phyloP scores from a whole-genome alignment of 2,329 filamentous ascomycete species.

The Sarocladium strictum region DNA sequence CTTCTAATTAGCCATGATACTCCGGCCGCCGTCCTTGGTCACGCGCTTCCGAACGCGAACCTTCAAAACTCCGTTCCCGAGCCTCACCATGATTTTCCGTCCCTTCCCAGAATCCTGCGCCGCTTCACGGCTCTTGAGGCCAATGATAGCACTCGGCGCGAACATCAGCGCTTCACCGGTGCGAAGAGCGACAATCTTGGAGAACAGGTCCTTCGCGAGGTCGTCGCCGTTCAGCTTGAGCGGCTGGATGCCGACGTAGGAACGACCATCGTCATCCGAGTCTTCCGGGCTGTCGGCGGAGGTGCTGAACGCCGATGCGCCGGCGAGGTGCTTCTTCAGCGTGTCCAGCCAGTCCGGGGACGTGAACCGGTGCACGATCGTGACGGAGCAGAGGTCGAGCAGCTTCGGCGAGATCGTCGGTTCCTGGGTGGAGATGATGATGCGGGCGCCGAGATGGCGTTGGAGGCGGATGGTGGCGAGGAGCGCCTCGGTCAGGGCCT shows the following conservation, averaged over 20 bases:
- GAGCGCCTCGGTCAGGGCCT: slow-evolving; percentile 54
- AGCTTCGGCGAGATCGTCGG: slow-evolving; percentile 65
- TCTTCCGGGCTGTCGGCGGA: neutral
- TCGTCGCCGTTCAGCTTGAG: slow-evolving; percentile 1
- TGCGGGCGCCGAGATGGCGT: slow-evolving; percentile 59
- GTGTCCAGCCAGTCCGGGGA: slow-evolving; percentile 56
- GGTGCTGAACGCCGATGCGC: slow-evolving; percentile 13
- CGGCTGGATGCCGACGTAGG: slow-evolving; percentile 1
- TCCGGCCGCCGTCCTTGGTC: slow-evolving; percentile 38
- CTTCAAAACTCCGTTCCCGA: slow-evolving; percentile 34
- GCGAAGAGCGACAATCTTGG: slow-evolving; percentile 33
- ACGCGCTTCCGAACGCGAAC: slow-evolving; percentile 34
- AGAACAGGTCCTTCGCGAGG: slow-evolving; percentile 27
- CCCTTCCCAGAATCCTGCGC: neutral
- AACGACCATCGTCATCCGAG: neutral
- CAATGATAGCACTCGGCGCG: slow-evolving; percentile 35
- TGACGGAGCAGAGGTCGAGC: slow-evolving; percentile 66
- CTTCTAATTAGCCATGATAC: slow-evolving; percentile 33
- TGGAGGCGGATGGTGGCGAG: slow-evolving; percentile 62
- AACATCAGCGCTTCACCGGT: slow-evolving; percentile 43
- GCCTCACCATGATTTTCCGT: slow-evolving; percentile 4
- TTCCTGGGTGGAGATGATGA: slow-evolving; percentile 72
- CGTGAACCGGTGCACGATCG: slow-evolving; percentile 67
- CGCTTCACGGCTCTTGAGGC: neutral
- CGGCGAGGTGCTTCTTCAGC: slow-evolving; percentile 38